Base-by-base conservation (phyloP, 805 yeast genomes). In the Grigorovia jiainica region DNA sequence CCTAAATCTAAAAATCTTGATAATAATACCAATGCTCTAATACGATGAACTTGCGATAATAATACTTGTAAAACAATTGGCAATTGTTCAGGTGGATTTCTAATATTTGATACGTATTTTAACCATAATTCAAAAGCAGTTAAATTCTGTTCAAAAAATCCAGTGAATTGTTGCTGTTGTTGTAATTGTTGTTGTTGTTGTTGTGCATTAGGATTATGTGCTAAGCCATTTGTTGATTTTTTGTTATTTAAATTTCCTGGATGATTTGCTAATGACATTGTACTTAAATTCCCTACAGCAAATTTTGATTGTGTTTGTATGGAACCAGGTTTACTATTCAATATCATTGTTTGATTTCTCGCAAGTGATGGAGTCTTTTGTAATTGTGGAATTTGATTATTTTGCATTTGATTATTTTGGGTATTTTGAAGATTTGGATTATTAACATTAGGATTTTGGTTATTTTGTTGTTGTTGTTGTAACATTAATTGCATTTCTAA, bases 91-190 rank as follows among this genome's bases (percentile, higher is more conserved):
- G 98, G 98, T 0, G 97, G 87, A 38, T 79, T 78, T 52, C 82
- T 78, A 0, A 87, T 73, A 34, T 86, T 82, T 0, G 94, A 78
- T 0, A 95, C 95, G 60, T 86, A 89, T 56, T 87, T 84, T 41
- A 92, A 72, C 98, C 98, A 92, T 30, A 87, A 76, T 55, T 92
- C 97, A 65, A 92, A 90, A 8, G 97, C 97, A 0, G 97, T 92
- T 43, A 89, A 69, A 58, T 87, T 96, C 57, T 87, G 97, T 64
- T 92, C 97, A 57, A 92, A 92, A 58, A 92, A 92, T 2, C 95
- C 81, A 4, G 96, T 85, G 56, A 87, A 95, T 55, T 87, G 89
- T 59, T 86, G 86, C 50, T 67, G 54, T 54, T 52, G 51, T 43
- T 50, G 43, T 50, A 56, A 58, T 10, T 38, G 51, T 41, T 17